These are phyloP conservation scores for Climacium dendroides DNA, from an alignment of 225 moss, liverwort and hornwort species.

Conservation along the genomic window DNA sequence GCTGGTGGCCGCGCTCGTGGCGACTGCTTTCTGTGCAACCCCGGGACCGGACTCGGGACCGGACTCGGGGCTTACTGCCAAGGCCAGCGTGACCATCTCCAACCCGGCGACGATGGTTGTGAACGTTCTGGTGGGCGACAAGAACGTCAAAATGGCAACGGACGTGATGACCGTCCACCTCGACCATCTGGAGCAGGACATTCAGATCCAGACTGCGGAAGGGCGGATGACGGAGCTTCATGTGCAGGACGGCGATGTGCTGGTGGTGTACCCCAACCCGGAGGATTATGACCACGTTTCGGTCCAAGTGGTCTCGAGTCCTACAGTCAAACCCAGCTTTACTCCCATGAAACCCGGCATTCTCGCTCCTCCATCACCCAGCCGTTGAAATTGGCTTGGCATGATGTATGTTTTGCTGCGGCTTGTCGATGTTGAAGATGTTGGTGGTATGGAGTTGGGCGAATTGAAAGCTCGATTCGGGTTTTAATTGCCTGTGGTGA, in stretches of 20 bases:
- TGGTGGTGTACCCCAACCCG: neutral
- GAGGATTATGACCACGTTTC: neutral
- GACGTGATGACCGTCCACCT: neutral
- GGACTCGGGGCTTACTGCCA: too few relatives aligned
- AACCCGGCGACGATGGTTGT: neutral
- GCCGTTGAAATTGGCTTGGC: neutral
- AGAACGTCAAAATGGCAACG: neutral
- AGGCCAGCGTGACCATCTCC: neutral
- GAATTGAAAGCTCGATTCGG: neutral
- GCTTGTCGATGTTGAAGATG: neutral
- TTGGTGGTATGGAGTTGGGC: neutral
- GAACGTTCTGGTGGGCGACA: neutral
- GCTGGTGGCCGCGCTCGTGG: neutral
- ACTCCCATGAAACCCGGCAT: neutral
- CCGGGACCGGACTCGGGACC: too few relatives aligned
- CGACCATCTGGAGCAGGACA: neutral
- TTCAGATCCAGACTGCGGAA: neutral
- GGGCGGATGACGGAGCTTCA: neutral
- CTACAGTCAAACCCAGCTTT: neutral
- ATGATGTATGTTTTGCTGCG: neutral
- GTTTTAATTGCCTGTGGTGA: neutral
- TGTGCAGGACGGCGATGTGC: neutral
- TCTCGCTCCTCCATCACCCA: neutral
- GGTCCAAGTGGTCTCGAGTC: neutral
- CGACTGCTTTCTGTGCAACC: neutral